Percentiles rank a stretch among this genome's conserved stretches.
phyloP scores from a whole-genome alignment of 768 basidiomycete species.

The Leucocoprinus sp. region DNA sequence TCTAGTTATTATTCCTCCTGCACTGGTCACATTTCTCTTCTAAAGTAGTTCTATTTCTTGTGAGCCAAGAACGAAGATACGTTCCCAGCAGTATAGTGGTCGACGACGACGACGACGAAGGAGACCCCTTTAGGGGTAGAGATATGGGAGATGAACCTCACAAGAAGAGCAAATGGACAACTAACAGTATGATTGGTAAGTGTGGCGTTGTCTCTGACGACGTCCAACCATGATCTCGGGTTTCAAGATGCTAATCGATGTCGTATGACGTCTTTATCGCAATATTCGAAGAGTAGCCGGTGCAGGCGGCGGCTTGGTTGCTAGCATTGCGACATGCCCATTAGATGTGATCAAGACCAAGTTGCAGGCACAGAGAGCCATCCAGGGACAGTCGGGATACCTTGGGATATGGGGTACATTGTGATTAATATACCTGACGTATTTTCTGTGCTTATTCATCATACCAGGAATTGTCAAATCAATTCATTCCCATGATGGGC shows the following conservation, averaged over 20 bases:
- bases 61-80: slow-evolving; percentile 15
- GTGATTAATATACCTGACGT: slow-evolving; percentile 1
- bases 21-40: background rate
- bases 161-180: slow-evolving; percentile 50
- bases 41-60: background rate
- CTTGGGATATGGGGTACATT: slow-evolving; percentile 65
- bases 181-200: slow-evolving; percentile 79
- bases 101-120: slow-evolving; percentile 4
- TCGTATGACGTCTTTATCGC: background rate
- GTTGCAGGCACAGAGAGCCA: slow-evolving; percentile 83
- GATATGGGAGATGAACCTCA: slow-evolving; percentile 45
- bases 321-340: slow-evolving; percentile 91
- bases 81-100: slow-evolving; percentile 13
- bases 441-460: slow-evolving; percentile 6
- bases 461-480: slow-evolving; percentile 33
- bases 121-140: slow-evolving; percentile 42
- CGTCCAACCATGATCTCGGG: background rate
- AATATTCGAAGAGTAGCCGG: slow-evolving; percentile 51
- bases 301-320: slow-evolving; percentile 89
- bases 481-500: slow-evolving; percentile 54
- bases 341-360: slow-evolving; percentile 98
- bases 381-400: slow-evolving; percentile 65
- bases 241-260: background rate
- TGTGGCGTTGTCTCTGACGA: slow-evolving; percentile 9
- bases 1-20: background rate